Evolutionary conservation across 140 eudicot genomes (phyloP), one percentile per base, ranked within the genome.

Genomic region (Cichorium intybus): DNA sequence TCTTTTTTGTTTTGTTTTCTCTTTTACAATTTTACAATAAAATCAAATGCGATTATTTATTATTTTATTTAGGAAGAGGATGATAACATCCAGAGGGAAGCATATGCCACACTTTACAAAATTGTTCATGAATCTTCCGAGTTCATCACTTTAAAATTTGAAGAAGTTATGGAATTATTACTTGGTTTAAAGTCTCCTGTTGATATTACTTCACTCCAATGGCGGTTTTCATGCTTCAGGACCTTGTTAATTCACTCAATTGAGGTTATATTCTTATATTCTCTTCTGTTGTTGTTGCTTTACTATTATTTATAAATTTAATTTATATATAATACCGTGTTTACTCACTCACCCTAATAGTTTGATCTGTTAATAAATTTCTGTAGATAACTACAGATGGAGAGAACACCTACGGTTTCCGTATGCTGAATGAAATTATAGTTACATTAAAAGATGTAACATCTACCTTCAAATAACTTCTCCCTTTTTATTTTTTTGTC

Each of bases 381-480:
- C 9, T 83, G 83, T 83, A 89, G 99, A 81, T 56, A 58, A 64
- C 67, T 46, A 51, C 72, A 68, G 97, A 86, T 59, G 95, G 81
- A 79, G 95, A 87, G 62, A 81, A 86, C 59, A 71, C 84, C 15
- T 67, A 74, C 71, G 81, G 95, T 50, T 89, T 94, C 72, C 93
- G 82, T 63, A 84, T 93, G 77, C 86, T 94, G 62, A 94, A 94
- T 59, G 95, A 94, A 79, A 66, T 94, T 51, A 94, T 94, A 64
- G 83, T 89, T 68, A 59, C 88, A 52, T 31, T 89, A 67, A 94
- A 94, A 80, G 93, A 86, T 94, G 99, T 94, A 86, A 89, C 95
- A 43, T 51, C 68, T 66, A 9, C 76, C 20, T 54, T 52, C 17
- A 62, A 49, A 4, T 18, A 66, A 47, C 56, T 51, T 66, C 24